Base-by-base conservation (phyloP, 2,329 filamentous ascomycete genomes). In the Pseudocercospora fuligena region DNA sequence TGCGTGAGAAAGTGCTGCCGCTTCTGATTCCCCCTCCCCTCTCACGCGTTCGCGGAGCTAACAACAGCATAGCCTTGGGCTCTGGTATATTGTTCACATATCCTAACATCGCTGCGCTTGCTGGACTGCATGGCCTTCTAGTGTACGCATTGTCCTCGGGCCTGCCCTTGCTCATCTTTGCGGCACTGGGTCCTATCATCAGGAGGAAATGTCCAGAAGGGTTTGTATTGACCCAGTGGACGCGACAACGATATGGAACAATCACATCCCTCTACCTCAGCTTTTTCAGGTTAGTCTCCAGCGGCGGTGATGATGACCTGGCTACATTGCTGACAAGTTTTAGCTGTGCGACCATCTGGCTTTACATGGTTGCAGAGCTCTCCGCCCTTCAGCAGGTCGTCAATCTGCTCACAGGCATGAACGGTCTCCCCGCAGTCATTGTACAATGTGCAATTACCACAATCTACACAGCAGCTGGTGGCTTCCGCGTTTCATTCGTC, bases 1-100 rank as follows among this genome's bases (percentile, higher is more conserved):
- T 95, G 92, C 92, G 92, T 94, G 92, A 90, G 92, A 94, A 94
- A 86, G 92, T 94, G 92, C 91, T 94, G 92, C 92, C 92, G 91
- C 91, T 92, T 88, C 79, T 75, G 71, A 76, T 75, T 83, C 69
- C 66, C 81, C 82, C 78, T 80, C 78, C 77, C 73, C 75, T 78
- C 75, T 73, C 72, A 9, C 11, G 73, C 63, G 68, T 69, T 71
- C 65, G 63, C 67, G 65, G 31, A 56, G 66, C 64, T 68, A 56
- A 68, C 66, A 23, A 40, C 36, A 36, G 59, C 27, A 25, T 43
- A 95, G 92, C 89, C 73, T 88, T 95, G 80, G 92, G 92, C 76
- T 93, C 92, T 67, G 91, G 91, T 60, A 94, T 95, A 68, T 83
- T 95, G 9, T 94, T 94, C 79, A 87, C 91, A 1, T 95, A 94